Evolutionary conservation across 306 rosid species (phyloP).

Genomic region (Chamaecrista fasciculata): DNA sequence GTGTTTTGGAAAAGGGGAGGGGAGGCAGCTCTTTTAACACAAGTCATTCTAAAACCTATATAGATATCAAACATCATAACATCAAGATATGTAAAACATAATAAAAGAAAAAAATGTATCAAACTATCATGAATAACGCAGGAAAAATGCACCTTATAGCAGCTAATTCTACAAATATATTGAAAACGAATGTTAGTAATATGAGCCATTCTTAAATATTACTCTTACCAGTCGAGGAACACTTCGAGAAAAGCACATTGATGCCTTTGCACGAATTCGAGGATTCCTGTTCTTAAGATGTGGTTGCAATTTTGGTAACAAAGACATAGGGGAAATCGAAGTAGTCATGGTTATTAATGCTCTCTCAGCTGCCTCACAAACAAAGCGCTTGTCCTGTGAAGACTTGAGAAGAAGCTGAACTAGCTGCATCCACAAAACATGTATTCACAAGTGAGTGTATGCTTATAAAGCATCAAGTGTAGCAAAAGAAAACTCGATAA

Average conservation of each 20-base stretch:
- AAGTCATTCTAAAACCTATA: too few relatives aligned
- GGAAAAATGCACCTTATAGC: neutral
- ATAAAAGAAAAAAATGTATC: neutral
- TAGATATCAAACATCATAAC: neutral
- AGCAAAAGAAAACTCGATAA: constrained; percentile 12
- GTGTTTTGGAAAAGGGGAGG: too few relatives aligned
- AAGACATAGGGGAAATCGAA: constrained; percentile 66
- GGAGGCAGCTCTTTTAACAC: too few relatives aligned
- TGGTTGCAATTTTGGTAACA: constrained; percentile 88
- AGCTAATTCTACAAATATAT: neutral
- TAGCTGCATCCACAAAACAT: constrained; percentile 55
- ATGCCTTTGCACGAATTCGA: constrained; percentile 93
- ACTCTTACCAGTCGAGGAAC: constrained; percentile 79
- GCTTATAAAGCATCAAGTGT: constrained; percentile 17
- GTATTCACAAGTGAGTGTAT: constrained; percentile 20
- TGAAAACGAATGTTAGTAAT: neutral
- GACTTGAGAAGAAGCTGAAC: constrained; percentile 96
- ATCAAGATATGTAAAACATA: neutral
- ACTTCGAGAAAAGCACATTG: constrained; percentile 82
- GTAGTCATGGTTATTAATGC: constrained; percentile 86
- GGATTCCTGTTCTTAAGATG: constrained; percentile 83
- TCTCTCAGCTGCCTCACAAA: constrained; percentile 94
- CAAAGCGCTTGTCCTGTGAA: constrained; percentile 97
- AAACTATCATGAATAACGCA: neutral
- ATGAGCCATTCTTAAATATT: constrained; percentile 21